A percentile compares a stretch with the other conserved stretches of the same genome.
phyloP scores from a whole-genome alignment of 2,329 filamentous ascomycete species.

The Fusarium marasasianum region DNA sequence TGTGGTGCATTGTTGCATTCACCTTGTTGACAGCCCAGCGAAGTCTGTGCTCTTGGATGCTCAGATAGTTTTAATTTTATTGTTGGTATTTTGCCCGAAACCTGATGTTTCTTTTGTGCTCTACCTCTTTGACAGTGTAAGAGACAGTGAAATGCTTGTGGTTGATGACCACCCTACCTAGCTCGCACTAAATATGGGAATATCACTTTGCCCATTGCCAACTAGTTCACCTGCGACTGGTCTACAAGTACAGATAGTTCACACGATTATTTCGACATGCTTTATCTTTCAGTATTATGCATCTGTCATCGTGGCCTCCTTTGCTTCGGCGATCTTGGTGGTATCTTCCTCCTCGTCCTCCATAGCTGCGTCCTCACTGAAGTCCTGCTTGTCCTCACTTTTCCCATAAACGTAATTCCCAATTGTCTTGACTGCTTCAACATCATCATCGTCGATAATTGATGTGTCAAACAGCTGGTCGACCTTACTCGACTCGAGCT shows the following conservation, averaged over 20 bases:
- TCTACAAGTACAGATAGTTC: slow-evolving; percentile 4
- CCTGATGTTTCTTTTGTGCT: background rate
- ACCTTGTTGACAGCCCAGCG: slow-evolving; percentile 2
- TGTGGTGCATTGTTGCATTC: slow-evolving; percentile 7
- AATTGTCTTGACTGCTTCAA: slow-evolving; percentile 37
- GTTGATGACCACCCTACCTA: background rate
- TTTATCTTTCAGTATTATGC: background rate
- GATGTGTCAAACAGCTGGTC: slow-evolving; percentile 43
- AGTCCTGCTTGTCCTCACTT: slow-evolving; percentile 9
- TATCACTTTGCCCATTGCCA: slow-evolving; percentile 29
- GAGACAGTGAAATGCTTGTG: background rate
- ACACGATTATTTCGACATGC: background rate
- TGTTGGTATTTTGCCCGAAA: background rate
- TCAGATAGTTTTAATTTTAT: slow-evolving; percentile 31
- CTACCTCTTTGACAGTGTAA: background rate
- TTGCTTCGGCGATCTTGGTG: slow-evolving; percentile 3
- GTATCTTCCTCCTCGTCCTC: slow-evolving; percentile 17
- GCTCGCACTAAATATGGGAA: slow-evolving; percentile 1
- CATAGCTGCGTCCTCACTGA: slow-evolving; percentile 35
- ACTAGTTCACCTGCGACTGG: background rate
- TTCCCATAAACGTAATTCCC: slow-evolving; percentile 43
- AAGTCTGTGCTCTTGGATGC: slow-evolving; percentile 30
- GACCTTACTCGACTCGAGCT: slow-evolving; percentile 41
- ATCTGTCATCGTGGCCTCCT: slow-evolving; percentile 34
- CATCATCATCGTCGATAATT: slow-evolving; percentile 43